Conservation (phyloP, 129 eudicot species). For the Oenanthe sinensis region DNA sequence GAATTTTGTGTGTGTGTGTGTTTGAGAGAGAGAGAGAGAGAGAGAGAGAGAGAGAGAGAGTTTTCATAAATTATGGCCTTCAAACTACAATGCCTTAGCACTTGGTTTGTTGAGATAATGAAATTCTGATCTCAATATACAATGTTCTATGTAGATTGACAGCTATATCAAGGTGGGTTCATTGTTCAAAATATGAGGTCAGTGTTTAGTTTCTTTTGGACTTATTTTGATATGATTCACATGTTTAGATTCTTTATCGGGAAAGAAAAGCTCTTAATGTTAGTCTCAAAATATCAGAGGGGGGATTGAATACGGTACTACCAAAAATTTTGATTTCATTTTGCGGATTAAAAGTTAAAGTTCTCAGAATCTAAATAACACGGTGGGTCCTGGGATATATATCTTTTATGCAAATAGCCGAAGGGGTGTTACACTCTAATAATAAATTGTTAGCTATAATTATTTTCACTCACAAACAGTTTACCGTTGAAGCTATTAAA, state of each 20-base stretch:
- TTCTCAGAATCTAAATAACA: too few relatives aligned
- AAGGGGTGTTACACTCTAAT: too few relatives aligned
- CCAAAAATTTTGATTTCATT: neutral
- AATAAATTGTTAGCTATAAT: too few relatives aligned
- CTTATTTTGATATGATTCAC: neutral
- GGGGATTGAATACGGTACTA: neutral
- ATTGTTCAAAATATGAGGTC: conserved; percentile 90
- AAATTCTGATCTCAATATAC: conserved; percentile 5
- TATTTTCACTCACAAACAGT: too few relatives aligned
- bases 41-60: too few relatives aligned
- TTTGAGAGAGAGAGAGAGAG: too few relatives aligned
- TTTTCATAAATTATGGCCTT: neutral
- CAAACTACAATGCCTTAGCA: neutral
- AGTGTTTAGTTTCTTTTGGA: conserved; percentile 15
- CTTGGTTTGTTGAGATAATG: conserved; percentile 1
- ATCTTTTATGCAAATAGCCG: too few relatives aligned
- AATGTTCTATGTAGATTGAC: conserved; percentile 54
- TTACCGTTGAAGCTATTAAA: too few relatives aligned
- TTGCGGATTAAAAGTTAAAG: too few relatives aligned
- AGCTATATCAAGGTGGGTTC: conserved; percentile 67
- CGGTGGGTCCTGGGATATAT: too few relatives aligned
- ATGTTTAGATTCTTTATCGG: neutral
- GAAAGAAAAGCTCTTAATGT: neutral
- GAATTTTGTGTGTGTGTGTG: neutral
- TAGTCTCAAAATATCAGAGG: too few relatives aligned